Conservation (phyloP, 352 stramenopile species). For the Aphanomyces cochlioides region DNA sequence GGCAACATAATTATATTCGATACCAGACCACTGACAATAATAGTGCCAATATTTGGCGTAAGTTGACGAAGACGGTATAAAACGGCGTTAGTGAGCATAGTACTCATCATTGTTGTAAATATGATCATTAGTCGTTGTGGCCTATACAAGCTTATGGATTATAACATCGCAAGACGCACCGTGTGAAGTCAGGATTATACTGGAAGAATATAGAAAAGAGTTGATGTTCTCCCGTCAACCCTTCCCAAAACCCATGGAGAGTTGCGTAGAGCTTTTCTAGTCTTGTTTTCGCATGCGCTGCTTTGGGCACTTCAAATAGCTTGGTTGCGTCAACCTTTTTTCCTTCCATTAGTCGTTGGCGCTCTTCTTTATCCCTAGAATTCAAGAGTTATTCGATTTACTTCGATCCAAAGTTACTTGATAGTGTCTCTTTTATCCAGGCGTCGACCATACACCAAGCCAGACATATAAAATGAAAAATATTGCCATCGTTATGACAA, state of each 20-base stretch:
- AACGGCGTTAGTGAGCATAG: constrained; percentile 69
- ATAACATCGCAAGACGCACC: constrained; percentile 20
- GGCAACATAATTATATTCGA: constrained; percentile 63
- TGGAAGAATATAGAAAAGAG: constrained; percentile 64
- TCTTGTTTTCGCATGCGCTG: neutral
- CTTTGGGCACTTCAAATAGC: constrained; percentile 51
- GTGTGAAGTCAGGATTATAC: constrained; percentile 68
- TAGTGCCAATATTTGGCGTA: constrained; percentile 44
- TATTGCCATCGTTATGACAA: constrained; percentile 47
- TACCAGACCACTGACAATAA: constrained; percentile 54
- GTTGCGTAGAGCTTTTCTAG: constrained; percentile 49
- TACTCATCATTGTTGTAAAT: constrained; percentile 63
- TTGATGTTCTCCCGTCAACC: constrained; percentile 65
- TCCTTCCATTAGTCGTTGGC: constrained; percentile 38
- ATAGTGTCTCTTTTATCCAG: constrained; percentile 53
- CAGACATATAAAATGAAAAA: constrained; percentile 56
- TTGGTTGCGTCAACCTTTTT: constrained; percentile 55
- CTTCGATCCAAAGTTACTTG: constrained; percentile 16
- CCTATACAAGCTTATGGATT: neutral
- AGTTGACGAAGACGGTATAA: constrained; percentile 54
- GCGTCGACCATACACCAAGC: constrained; percentile 56
- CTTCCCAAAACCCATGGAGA: constrained; percentile 40
- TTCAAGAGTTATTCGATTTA: too few species aligned
- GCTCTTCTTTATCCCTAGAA: constrained; percentile 32
- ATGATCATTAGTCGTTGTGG: constrained; percentile 60